Conservation (phyloP, 495 filamentous ascomycete genomes). For the Tetracladium marchalianum region DNA sequence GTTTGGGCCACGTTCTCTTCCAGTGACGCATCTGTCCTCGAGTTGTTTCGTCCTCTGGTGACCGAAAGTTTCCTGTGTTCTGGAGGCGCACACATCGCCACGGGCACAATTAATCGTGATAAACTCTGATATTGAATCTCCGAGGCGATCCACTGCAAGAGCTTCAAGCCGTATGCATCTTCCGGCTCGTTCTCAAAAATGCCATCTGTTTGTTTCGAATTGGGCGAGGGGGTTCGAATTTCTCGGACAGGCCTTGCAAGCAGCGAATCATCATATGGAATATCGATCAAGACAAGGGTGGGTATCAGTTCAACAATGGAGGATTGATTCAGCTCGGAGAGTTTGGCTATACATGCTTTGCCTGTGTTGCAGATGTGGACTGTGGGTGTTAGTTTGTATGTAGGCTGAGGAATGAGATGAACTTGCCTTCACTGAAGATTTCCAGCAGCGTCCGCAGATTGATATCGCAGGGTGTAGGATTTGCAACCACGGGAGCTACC, state of each 20-base stretch:
- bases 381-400: slow-evolving; percentile 25
- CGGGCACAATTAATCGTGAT: slow-evolving; percentile 64
- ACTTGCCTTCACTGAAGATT: slow-evolving; percentile 39
- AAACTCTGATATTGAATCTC: slow-evolving; percentile 62
- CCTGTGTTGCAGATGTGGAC: slow-evolving; percentile 67
- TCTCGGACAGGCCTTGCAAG: slow-evolving; percentile 19
- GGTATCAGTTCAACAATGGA: slow-evolving; percentile 55
- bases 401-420: slow-evolving; percentile 1
- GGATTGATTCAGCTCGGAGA: slow-evolving; percentile 56
- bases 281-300: slow-evolving; percentile 68
- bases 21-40: slow-evolving; percentile 1
- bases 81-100: slow-evolving; percentile 47
- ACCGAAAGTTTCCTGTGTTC: slow-evolving; percentile 2
- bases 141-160: slow-evolving; percentile 58
- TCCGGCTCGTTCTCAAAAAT: slow-evolving; percentile 26
- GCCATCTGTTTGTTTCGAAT: slow-evolving; percentile 25
- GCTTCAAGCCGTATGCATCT: slow-evolving; percentile 50
- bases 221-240: slow-evolving; percentile 30
- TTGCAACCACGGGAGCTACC: slow-evolving; percentile 8
- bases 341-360: slow-evolving; percentile 57
- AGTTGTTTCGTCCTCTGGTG: slow-evolving; percentile 2
- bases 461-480: slow-evolving; percentile 24
- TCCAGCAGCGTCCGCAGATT: slow-evolving; percentile 37
- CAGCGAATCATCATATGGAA: slow-evolving; percentile 43
- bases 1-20: slow-evolving; percentile 17